A percentile compares a stretch with the other conserved stretches of the same genome.
Evolutionary conservation across 495 filamentous ascomycete genomes (phyloP).

Genomic region (Recurvomyces mirabilis): DNA sequence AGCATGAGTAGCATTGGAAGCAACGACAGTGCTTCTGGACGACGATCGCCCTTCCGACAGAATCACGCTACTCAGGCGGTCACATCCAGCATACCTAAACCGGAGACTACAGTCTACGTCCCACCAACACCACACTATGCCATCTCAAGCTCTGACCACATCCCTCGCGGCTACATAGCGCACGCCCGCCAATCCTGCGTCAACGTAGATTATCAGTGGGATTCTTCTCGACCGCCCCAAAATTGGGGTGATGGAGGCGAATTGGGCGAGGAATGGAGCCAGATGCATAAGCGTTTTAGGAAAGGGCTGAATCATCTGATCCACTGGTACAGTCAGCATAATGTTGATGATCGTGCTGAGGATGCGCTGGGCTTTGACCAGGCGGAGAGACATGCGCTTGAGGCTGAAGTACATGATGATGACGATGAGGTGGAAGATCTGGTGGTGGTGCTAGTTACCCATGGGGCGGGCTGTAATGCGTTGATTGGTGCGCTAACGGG

Average conservation of each 20-base stretch:
- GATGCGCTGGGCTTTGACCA: conserved; percentile 19
- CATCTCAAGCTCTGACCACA: conserved; percentile 63
- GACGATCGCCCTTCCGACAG: not conserved
- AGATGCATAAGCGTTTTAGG: conserved; percentile 83
- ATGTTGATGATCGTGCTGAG: conserved; percentile 25
- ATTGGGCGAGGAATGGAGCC: conserved; percentile 86
- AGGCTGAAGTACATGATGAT: conserved; percentile 36
- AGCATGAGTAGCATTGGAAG: conserved; percentile 14
- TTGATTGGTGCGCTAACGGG: conserved; percentile 83
- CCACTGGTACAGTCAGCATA: conserved; percentile 63
- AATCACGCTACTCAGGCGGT: not conserved
- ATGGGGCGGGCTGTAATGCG: conserved; percentile 96
- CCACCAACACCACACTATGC: conserved; percentile 75
- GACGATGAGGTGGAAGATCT: conserved; percentile 53
- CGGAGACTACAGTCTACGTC: conserved; percentile 40
- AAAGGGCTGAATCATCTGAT: conserved; percentile 65
- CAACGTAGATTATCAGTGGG: conserved; percentile 85
- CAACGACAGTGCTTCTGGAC: conserved; percentile 5
- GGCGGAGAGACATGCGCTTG: conserved; percentile 15
- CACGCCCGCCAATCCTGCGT: conserved; percentile 88
- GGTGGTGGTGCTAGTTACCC: conserved; percentile 83
- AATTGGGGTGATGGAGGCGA: conserved; percentile 80
- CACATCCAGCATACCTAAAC: conserved; percentile 11
- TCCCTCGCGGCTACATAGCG: conserved; percentile 76
- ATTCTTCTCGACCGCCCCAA: conserved; percentile 66